Evolutionary conservation across 495 filamentous ascomycete species (phyloP).

Genomic region (Aspergillus funiculosus): DNA sequence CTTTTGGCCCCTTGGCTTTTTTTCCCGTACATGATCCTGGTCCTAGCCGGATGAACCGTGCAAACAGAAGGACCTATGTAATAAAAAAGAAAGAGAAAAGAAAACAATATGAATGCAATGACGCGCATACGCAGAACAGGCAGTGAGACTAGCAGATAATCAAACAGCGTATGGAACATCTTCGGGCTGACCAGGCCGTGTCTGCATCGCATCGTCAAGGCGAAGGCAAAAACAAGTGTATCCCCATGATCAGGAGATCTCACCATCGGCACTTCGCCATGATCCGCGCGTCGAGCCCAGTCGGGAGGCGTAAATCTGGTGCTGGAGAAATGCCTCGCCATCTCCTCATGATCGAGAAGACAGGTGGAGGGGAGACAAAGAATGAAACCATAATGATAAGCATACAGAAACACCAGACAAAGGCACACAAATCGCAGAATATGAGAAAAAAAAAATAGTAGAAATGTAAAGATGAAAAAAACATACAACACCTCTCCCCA

Average conservation of each 20-base stretch:
- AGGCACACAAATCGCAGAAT: too few species aligned
- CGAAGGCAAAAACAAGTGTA: slow-evolving; percentile 3
- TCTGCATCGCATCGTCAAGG: too few species aligned
- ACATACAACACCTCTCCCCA: slow-evolving; percentile 12
- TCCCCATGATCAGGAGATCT: not conserved
- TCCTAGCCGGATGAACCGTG: not conserved
- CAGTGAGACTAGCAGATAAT: slow-evolving; percentile 7
- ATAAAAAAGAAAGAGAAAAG: slow-evolving; percentile 1
- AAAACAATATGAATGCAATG: slow-evolving; percentile 8
- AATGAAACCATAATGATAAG: slow-evolving; percentile 19
- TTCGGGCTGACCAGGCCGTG: slow-evolving; percentile 11
- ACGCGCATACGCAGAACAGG: not conserved
- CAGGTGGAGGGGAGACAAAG: slow-evolving; percentile 9
- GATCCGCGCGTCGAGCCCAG: slow-evolving; percentile 7
- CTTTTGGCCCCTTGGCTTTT: slow-evolving; percentile 14
- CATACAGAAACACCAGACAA: slow-evolving; percentile 14
- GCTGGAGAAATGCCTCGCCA: slow-evolving; percentile 8
- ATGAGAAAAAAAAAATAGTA: slow-evolving; percentile 10
- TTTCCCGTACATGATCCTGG: slow-evolving; percentile 5
- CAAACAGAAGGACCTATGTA: slow-evolving; percentile 3
- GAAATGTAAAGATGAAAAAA: not conserved
- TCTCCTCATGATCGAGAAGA: slow-evolving; percentile 4
- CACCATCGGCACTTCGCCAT: slow-evolving; percentile 1
- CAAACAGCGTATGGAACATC: slow-evolving; percentile 20
- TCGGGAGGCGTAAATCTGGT: slow-evolving; percentile 12